A percentile compares a stretch with the other conserved stretches of the same genome.
Evolutionary conservation across 1,284 basidiomycete genomes (phyloP).

Genomic region (Pseudozyma hubeiensis): DNA sequence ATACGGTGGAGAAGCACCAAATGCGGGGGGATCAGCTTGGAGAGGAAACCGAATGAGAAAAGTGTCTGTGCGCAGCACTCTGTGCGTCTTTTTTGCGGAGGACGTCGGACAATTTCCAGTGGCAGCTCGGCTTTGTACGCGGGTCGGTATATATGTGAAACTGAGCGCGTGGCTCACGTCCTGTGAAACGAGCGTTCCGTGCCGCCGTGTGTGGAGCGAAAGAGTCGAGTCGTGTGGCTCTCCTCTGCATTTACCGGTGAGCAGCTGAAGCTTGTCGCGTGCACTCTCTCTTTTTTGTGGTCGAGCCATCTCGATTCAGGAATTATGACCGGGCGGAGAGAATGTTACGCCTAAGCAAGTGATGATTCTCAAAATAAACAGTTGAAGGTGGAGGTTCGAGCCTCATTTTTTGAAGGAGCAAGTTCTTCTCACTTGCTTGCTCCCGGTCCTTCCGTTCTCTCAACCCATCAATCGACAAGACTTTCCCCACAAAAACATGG

Average conservation of each 20-base stretch:
- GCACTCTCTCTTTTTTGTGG: constrained; percentile 7
- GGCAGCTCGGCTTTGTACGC: constrained; percentile 14
- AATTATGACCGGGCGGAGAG: not conserved
- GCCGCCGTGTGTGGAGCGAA: not conserved
- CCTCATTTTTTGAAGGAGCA: not conserved
- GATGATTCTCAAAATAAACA: not conserved
- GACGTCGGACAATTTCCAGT: constrained; percentile 16
- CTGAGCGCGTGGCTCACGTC: constrained; percentile 5
- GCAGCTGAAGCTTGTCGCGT: constrained; percentile 12
- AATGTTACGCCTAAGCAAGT: not conserved
- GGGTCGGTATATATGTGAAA: constrained; percentile 19
- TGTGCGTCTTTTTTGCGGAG: constrained; percentile 12
- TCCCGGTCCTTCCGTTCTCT: not conserved
- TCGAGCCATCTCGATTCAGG: constrained; percentile 26
- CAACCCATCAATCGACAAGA: not conserved
- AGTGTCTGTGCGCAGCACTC: constrained; percentile 17
- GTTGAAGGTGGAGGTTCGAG: not conserved
- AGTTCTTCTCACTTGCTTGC: not conserved
- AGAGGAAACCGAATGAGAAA: not conserved
- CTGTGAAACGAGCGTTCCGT: not conserved
- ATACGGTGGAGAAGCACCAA: not conserved
- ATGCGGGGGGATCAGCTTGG: constrained; percentile 8
- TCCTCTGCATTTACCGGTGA: not conserved
- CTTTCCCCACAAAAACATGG: constrained; percentile 17
- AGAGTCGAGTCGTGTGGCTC: constrained; percentile 26